phyloP scores from a whole-genome alignment of 768 basidiomycete species.

The Hygrocybe coccinea region DNA sequence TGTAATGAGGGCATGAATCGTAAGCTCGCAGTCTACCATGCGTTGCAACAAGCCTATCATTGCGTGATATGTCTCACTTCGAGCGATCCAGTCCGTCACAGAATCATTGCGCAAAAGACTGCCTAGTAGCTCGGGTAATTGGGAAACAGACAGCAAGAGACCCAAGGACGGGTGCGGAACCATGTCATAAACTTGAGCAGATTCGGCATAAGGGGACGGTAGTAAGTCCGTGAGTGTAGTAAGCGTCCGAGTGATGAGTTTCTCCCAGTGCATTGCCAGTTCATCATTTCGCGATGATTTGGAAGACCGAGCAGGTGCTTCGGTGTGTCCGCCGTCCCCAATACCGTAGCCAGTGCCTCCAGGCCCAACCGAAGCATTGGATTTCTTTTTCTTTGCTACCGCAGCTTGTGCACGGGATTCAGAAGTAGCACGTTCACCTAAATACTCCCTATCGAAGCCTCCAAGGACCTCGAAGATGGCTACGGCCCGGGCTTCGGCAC shows the following conservation, averaged over 20 bases:
- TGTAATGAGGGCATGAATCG: slow-evolving; percentile 41
- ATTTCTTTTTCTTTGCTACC: slow-evolving; percentile 23
- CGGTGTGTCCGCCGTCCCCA: neutral
- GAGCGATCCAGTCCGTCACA: slow-evolving; percentile 47
- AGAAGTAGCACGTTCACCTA: slow-evolving; percentile 38
- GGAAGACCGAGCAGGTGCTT: neutral
- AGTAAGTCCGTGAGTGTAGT: slow-evolving; percentile 38
- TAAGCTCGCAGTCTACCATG: slow-evolving; percentile 50
- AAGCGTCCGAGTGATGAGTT: slow-evolving; percentile 36
- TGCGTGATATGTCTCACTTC: slow-evolving; percentile 44
- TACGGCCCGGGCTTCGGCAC: slow-evolving; percentile 44
- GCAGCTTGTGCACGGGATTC: slow-evolving; percentile 35
- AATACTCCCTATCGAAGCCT: slow-evolving; percentile 44
- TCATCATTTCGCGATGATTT: slow-evolving; percentile 6
- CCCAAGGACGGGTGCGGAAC: slow-evolving; percentile 45
- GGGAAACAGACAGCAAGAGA: slow-evolving; percentile 39
- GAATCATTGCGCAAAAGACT: slow-evolving; percentile 52
- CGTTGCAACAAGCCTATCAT: slow-evolving; percentile 44
- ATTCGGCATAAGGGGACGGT: slow-evolving; percentile 43
- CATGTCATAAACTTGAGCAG: slow-evolving; percentile 43
- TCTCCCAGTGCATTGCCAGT: slow-evolving; percentile 36
- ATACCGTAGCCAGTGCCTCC: slow-evolving; percentile 50
- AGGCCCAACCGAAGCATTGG: slow-evolving; percentile 38
- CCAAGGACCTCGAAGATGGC: slow-evolving; percentile 48
- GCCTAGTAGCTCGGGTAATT: slow-evolving; percentile 43